Evolutionary conservation across 257 asterid genomes (phyloP).

Genomic region (Anisodus tanguticus): DNA sequence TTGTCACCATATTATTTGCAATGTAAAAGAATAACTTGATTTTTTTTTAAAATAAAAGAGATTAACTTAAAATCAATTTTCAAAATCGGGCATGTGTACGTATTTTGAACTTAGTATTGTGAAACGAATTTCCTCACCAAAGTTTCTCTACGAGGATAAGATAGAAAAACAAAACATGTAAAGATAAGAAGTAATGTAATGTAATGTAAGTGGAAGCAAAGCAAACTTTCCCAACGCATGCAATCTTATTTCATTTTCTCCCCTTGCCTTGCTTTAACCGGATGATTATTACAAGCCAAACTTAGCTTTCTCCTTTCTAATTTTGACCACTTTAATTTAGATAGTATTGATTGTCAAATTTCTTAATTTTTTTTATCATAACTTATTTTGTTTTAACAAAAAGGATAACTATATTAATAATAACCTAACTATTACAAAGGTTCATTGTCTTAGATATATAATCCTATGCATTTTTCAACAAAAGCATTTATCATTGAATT

Average conservation of each 20-base stretch:
- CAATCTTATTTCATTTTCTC: background rate
- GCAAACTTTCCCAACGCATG: conserved; percentile 19
- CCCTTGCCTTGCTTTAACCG: background rate
- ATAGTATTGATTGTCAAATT: background rate
- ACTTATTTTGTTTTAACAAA: background rate
- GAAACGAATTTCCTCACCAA: background rate
- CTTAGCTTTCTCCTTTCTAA: conserved; percentile 7
- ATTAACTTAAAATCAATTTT: background rate
- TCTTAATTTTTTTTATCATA: background rate
- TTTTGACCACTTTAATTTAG: background rate
- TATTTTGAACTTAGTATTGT: background rate
- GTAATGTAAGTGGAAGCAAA: conserved; percentile 18
- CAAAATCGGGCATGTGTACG: background rate
- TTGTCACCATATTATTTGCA: background rate
- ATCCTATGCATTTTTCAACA: too few species aligned
- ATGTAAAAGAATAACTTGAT: background rate
- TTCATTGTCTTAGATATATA: background rate
- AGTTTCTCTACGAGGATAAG: background rate
- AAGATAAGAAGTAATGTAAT: conserved; percentile 10
- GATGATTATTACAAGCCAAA: conserved; percentile 1
- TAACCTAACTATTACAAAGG: background rate
- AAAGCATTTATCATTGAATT: too few species aligned
- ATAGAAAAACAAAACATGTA: background rate
- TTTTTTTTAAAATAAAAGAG: too few species aligned
- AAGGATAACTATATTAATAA: background rate